Evolutionary conservation across 441 rosid species (phyloP), one percentile per base, ranked within the genome.

Genomic region (Jatropha podagrica): DNA sequence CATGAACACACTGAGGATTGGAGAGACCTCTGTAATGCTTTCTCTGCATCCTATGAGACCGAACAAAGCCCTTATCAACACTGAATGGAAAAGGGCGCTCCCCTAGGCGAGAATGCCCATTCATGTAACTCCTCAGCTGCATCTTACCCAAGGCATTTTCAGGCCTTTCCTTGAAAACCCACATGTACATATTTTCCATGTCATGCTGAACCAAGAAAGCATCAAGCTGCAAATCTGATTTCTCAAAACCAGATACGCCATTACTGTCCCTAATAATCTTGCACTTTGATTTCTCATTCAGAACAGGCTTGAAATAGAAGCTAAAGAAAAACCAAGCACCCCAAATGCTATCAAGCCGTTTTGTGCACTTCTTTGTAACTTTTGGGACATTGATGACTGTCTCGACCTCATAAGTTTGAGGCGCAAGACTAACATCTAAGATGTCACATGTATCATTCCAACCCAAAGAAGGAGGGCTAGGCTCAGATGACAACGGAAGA

Each of bases 171-270:
- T 91, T 93, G 76, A 93, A 93, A 69, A 86, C 92, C 98, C 98
- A 93, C 98, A 93, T 93, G 78, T 93, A 93, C 87, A 91, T 89
- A 75, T 93, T 93, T 90, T 93, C 98, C 98, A 93, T 89, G 75
- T 93, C 98, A 76, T 93, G 98, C 84, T 93, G 98, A 80, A 93
- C 97, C 83, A 93, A 55, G 85, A 93, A 93, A 46, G 91, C 69
- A 79, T 91, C 94, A 0, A 90, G 89, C 83, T 86, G 88, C 90
- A 93, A 82, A 79, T 93, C 97, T 2, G 98, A 86, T 76, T 91
- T 93, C 51, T 91, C 98, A 74, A 81, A 91, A 64, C 97, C 94
- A 3, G 95, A 91, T 67, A 91, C 84, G 60, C 98, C 92, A 69
- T 91, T 89, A 61, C 85, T 69, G 74, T 91, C 95, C 80, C 89